Conservation (phyloP, 2,329 filamentous ascomycete genomes). For the Penicillium capsulatum region DNA sequence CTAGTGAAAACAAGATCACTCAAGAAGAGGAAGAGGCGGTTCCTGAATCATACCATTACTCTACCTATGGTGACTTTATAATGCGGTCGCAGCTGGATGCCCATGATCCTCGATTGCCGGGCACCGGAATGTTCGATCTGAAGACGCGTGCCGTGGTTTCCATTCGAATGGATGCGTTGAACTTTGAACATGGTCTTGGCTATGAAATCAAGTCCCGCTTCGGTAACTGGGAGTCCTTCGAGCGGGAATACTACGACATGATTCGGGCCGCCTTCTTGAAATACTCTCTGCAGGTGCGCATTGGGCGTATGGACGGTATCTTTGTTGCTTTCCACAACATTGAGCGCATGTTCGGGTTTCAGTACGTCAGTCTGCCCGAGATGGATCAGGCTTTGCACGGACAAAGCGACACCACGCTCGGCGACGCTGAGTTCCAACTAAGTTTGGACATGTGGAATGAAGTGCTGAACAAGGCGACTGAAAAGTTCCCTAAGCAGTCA, state of each 20-base stretch:
- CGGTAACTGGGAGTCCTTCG: slow-evolving; percentile 84
- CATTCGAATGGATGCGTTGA: slow-evolving; percentile 77
- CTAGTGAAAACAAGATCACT: slow-evolving; percentile 62
- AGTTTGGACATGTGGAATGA: slow-evolving; percentile 77
- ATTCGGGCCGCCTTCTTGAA: slow-evolving; percentile 91
- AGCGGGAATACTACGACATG: slow-evolving; percentile 96
- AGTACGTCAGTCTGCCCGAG: slow-evolving; percentile 81
- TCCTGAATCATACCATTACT: slow-evolving; percentile 82
- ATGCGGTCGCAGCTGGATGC: slow-evolving; percentile 96
- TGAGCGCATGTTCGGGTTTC: slow-evolving; percentile 92
- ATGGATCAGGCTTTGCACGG: slow-evolving; percentile 92
- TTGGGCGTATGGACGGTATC: slow-evolving; percentile 98
- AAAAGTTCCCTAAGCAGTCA: slow-evolving; percentile 68
- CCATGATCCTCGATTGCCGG: slow-evolving; percentile 77
- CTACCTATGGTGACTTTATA: slow-evolving; percentile 78
- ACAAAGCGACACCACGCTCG: slow-evolving; percentile 60
- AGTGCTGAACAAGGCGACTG: slow-evolving; percentile 68
- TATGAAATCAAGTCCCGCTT: slow-evolving; percentile 78
- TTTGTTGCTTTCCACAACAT: slow-evolving; percentile 97
- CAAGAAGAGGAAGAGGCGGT: slow-evolving; percentile 64
- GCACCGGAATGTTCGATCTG: slow-evolving; percentile 89
- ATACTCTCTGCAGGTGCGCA: slow-evolving; percentile 91
- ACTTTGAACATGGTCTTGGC: slow-evolving; percentile 69
- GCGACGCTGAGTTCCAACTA: slow-evolving; percentile 78
- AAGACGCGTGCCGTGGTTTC: slow-evolving; percentile 91